Percentiles rank a stretch among this genome's conserved stretches.
Conservation (phyloP, 176 grass and related monocot genomes). For the Alopecurus myosuroides region DNA sequence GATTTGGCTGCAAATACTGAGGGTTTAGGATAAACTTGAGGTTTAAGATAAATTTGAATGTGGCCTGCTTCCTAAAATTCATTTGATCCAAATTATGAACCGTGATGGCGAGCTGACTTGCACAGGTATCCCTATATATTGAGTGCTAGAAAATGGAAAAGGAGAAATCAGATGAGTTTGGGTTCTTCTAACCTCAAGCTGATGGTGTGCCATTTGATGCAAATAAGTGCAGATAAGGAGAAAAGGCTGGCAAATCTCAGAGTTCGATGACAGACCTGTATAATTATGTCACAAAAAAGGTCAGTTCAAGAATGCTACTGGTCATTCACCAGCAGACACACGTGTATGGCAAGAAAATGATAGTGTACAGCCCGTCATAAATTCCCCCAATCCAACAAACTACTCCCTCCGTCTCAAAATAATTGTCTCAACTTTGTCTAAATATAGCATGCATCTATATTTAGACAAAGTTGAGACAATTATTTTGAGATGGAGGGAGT, state of each 20-base stretch:
- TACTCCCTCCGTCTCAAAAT: too few relatives aligned
- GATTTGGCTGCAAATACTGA: not conserved
- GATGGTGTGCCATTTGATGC: not conserved
- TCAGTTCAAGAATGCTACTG: not conserved
- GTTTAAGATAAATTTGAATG: not conserved
- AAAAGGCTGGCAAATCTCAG: not conserved
- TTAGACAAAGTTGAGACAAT: too few relatives aligned
- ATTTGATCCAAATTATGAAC: slow-evolving; percentile 5
- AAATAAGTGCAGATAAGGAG: not conserved
- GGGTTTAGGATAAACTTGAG: not conserved
- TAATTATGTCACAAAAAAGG: not conserved
- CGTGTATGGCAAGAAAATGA: not conserved
- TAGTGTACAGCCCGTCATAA: not conserved
- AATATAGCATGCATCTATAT: too few relatives aligned
- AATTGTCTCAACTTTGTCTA: too few relatives aligned
- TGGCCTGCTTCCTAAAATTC: not conserved
- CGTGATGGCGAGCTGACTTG: not conserved
- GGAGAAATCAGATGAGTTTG: not conserved
- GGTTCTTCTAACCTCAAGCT: slow-evolving; percentile 21
- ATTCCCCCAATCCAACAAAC: not conserved
- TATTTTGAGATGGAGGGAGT: too few relatives aligned
- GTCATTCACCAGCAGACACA: not conserved
- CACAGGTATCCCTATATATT: not conserved
- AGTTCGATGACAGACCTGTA: not conserved
- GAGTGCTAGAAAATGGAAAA: not conserved